phyloP scores from a whole-genome alignment of 163 green algal species.

The Chlorella variabilis region DNA sequence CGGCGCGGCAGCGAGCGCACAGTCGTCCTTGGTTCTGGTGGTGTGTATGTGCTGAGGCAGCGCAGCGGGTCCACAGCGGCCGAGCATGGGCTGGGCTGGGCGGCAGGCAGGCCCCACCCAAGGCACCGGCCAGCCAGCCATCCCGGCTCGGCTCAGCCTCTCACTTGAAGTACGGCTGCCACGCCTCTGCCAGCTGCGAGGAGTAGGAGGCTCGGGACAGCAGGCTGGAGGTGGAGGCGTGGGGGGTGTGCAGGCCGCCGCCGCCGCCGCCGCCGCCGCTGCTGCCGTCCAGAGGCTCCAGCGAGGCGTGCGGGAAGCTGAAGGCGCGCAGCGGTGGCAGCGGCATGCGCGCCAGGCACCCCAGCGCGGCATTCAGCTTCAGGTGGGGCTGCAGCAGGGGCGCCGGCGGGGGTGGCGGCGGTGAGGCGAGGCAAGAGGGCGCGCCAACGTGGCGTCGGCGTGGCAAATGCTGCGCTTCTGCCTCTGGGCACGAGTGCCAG shows the following conservation, averaged over 20 bases:
- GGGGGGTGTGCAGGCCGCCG: neutral
- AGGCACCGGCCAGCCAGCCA: too few relatives aligned
- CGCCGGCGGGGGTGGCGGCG: neutral
- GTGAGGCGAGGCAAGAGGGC: too few relatives aligned
- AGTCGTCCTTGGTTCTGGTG: too few relatives aligned
- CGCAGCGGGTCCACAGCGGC: too few relatives aligned
- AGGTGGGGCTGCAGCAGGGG: constrained; percentile 48
- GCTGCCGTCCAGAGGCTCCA: constrained; percentile 11
- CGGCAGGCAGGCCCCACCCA: too few relatives aligned
- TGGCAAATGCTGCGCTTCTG: too few relatives aligned
- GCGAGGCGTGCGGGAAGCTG: constrained; percentile 22
- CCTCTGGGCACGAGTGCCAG: too few relatives aligned
- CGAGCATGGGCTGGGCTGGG: too few relatives aligned
- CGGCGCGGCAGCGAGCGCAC: too few relatives aligned
- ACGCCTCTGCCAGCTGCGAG: constrained; percentile 50
- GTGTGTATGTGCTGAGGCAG: too few relatives aligned
- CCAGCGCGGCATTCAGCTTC: constrained; percentile 64
- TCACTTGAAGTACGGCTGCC: constrained; percentile 59
- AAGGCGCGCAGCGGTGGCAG: constrained; percentile 44
- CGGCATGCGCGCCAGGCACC: constrained; percentile 66
- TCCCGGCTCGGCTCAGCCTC: too few relatives aligned
- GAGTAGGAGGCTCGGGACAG: constrained; percentile 14
- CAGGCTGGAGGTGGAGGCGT: constrained; percentile 34
- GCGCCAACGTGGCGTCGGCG: too few relatives aligned
- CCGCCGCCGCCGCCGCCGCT: neutral